Conservation (phyloP, 331 rosid species). For the Spiraea crenata region DNA sequence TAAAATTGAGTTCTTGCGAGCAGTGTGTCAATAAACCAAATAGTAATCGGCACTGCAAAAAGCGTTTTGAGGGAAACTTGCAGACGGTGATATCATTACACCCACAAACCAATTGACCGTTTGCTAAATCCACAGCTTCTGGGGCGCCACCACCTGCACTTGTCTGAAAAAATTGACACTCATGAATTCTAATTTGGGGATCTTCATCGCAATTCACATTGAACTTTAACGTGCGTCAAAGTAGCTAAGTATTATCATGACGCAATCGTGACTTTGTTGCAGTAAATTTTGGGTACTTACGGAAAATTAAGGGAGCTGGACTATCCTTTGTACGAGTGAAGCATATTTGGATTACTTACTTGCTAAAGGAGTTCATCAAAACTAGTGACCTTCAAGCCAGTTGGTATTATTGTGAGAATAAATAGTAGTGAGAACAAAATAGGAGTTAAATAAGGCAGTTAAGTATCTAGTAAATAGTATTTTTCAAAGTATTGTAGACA, state of each 20-base stretch:
- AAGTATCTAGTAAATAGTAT: no score
- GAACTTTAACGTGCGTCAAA: no score
- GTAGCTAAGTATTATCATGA: no score
- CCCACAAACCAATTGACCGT: conserved; percentile 1
- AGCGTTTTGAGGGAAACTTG: background rate
- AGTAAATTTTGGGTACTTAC: background rate
- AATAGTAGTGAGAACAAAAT: no score
- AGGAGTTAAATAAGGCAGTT: no score
- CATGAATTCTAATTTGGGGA: background rate
- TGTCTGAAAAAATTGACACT: background rate
- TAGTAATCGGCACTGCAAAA: no score
- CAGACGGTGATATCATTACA: conserved; percentile 9
- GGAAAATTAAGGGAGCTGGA: conserved; percentile 1
- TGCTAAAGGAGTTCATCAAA: conserved; percentile 1
- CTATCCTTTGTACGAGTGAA: background rate
- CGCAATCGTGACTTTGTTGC: no score
- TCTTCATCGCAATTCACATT: no score
- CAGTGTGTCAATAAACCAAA: no score
- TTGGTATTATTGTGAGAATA: no score
- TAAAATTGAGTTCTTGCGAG: no score
- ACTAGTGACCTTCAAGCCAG: background rate
- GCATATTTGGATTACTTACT: background rate
- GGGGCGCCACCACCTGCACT: conserved; percentile 3
- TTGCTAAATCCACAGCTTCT: background rate
- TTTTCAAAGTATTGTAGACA: no score